phyloP scores from a whole-genome alignment of 1,139 yeast genomes.

The Wickerhamiella infanticola region DNA sequence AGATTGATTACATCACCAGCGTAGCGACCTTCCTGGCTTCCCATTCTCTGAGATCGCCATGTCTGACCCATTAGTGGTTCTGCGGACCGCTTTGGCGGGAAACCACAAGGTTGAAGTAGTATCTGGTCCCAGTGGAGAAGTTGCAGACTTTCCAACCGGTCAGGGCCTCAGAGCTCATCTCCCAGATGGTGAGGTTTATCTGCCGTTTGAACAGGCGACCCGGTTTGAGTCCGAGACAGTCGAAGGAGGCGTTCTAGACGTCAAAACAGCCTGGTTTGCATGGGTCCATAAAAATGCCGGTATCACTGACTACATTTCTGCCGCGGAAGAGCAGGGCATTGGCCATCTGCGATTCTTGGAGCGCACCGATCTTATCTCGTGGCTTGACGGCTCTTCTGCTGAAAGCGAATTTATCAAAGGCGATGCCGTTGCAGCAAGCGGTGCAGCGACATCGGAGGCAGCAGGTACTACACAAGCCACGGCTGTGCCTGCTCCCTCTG shows the following conservation, averaged over 20 bases:
- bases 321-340: conserved; percentile 49
- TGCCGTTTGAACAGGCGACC: background rate
- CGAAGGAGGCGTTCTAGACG: conserved; percentile 13
- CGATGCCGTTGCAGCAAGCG: conserved; percentile 1
- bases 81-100: background rate
- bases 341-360: conserved; percentile 70
- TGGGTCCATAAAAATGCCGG: conserved; percentile 65
- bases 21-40: no score
- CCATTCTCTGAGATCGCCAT: background rate
- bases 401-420: conserved; percentile 19
- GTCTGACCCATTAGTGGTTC: background rate
- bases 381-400: conserved; percentile 55
- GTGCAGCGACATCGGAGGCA: conserved; percentile 4
- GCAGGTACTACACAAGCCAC: conserved; percentile 3
- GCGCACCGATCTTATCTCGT: conserved; percentile 67
- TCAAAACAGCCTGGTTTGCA: conserved; percentile 49
- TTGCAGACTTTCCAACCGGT: background rate
- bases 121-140: background rate
- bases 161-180: background rate
- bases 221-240: background rate
- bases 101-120: background rate
- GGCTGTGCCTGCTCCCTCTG: conserved; percentile 7
- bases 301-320: conserved; percentile 68
- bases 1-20: no score
- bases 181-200: background rate